phyloP scores from a whole-genome alignment of 1,284 basidiomycete species.

The Pseudozyma thailandica region DNA sequence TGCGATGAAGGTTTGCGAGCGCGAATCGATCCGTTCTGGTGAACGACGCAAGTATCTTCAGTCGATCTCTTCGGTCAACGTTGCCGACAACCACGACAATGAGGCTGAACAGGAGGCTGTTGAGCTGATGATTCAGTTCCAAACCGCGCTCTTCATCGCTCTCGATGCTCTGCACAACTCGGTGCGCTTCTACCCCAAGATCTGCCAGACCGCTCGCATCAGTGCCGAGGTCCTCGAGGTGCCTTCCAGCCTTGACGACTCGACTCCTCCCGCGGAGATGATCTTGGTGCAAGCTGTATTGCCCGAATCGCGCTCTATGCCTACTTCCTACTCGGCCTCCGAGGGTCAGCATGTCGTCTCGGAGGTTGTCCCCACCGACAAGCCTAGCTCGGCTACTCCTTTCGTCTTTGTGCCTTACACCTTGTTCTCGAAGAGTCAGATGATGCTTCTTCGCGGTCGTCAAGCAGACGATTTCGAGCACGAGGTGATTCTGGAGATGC shows the following conservation, averaged over 20 bases:
- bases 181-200: conserved; percentile 70
- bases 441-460: conserved; percentile 70
- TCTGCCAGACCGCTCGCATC: conserved; percentile 69
- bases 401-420: conserved; percentile 72
- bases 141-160: conserved; percentile 70
- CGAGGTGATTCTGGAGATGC: conserved; percentile 67
- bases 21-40: conserved; percentile 66
- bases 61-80: conserved; percentile 46
- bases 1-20: conserved; percentile 69
- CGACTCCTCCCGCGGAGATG: conserved; percentile 64
- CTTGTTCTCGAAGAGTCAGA: conserved; percentile 71
- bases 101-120: conserved; percentile 58
- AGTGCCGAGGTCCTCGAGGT: conserved; percentile 71
- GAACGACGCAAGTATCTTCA: conserved; percentile 60
- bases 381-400: conserved; percentile 69
- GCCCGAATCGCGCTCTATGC: conserved; percentile 66
- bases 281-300: conserved; percentile 71
- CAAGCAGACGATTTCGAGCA: conserved; percentile 69
- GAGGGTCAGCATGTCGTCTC: conserved; percentile 61
- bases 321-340: conserved; percentile 63
- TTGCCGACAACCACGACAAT: conserved; percentile 42
- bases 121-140: conserved; percentile 71
- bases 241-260: conserved; percentile 68
- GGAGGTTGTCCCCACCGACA: conserved; percentile 65
- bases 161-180: conserved; percentile 71